Evolutionary conservation across 257 asterid genomes (phyloP).

Genomic region (Rauvolfia tetraphylla): DNA sequence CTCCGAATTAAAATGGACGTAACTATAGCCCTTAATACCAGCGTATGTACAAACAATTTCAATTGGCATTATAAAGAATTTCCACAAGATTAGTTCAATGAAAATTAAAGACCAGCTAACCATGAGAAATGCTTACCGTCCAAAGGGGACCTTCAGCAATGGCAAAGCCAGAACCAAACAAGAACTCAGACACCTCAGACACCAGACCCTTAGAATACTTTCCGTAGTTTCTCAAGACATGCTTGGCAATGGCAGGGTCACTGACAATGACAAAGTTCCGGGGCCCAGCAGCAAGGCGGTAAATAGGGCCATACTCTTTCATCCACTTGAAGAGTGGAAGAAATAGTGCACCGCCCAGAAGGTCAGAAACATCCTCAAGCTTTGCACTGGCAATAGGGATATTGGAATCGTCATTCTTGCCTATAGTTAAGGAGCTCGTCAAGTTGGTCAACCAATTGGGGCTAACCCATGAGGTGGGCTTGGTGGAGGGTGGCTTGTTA

Average conservation of each 20-base stretch:
- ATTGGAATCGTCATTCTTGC: slow-evolving; percentile 74
- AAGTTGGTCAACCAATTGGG: slow-evolving; percentile 89
- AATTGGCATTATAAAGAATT: neutral
- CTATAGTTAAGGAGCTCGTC: slow-evolving; percentile 55
- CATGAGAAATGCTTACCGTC: slow-evolving; percentile 49
- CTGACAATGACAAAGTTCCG: slow-evolving; percentile 77
- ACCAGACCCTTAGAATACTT: slow-evolving; percentile 85
- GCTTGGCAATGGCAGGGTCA: slow-evolving; percentile 89
- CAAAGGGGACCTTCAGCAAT: slow-evolving; percentile 97
- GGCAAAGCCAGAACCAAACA: slow-evolving; percentile 97
- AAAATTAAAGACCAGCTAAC: neutral
- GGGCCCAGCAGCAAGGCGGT: slow-evolving; percentile 88
- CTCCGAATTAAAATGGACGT: too few relatives aligned
- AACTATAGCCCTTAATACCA: neutral
- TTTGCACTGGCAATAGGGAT: slow-evolving; percentile 78
- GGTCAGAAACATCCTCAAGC: slow-evolving; percentile 87
- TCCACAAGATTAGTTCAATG: neutral
- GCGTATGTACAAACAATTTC: neutral
- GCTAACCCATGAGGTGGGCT: slow-evolving; percentile 75
- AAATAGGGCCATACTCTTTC: slow-evolving; percentile 81
- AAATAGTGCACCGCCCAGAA: slow-evolving; percentile 87
- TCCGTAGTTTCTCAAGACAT: slow-evolving; percentile 78
- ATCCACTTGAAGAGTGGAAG: slow-evolving; percentile 90
- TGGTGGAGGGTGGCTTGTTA: slow-evolving; percentile 33
- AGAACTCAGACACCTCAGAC: slow-evolving; percentile 85